Percentiles rank a stretch among this genome's conserved stretches.
phyloP scores from a whole-genome alignment of 305 asterid genomes.

The Fraxinus latifolia region DNA sequence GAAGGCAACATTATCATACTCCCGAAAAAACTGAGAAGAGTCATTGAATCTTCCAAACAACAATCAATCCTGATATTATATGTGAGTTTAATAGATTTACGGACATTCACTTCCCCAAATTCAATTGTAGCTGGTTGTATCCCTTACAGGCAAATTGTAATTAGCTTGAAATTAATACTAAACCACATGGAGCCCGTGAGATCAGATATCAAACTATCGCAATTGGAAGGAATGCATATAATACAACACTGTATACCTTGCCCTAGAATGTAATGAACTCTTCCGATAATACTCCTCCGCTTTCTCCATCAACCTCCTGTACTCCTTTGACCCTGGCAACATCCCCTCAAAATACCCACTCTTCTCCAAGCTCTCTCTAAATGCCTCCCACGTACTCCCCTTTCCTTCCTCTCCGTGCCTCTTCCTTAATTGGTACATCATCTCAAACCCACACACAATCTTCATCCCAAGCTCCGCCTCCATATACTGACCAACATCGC shows the following conservation, averaged over 20 bases:
- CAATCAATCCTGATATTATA: background rate
- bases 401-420: slow-evolving; percentile 77
- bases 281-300: slow-evolving; percentile 68
- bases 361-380: slow-evolving; percentile 58
- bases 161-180: background rate
- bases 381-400: slow-evolving; percentile 90
- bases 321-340: slow-evolving; percentile 78
- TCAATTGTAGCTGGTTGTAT: background rate
- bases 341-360: slow-evolving; percentile 75
- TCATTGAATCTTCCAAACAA: slow-evolving; percentile 13
- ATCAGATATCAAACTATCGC: background rate
- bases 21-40: background rate
- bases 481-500: slow-evolving; percentile 49
- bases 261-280: slow-evolving; percentile 52
- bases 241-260: slow-evolving; percentile 40
- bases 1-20: background rate
- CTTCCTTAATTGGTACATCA: slow-evolving; percentile 80
- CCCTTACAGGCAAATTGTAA: background rate
- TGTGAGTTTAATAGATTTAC: background rate
- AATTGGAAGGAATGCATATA: background rate
- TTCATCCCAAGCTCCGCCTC: slow-evolving; percentile 93
- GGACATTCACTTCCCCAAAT: slow-evolving; percentile 5
- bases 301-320: slow-evolving; percentile 65
- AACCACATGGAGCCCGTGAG: slow-evolving; percentile 2
- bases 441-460: slow-evolving; percentile 85